These are phyloP conservation scores for Globisporangium abappressorium DNA, from an alignment of 352 stramenopile species.

Conservation along the genomic window DNA sequence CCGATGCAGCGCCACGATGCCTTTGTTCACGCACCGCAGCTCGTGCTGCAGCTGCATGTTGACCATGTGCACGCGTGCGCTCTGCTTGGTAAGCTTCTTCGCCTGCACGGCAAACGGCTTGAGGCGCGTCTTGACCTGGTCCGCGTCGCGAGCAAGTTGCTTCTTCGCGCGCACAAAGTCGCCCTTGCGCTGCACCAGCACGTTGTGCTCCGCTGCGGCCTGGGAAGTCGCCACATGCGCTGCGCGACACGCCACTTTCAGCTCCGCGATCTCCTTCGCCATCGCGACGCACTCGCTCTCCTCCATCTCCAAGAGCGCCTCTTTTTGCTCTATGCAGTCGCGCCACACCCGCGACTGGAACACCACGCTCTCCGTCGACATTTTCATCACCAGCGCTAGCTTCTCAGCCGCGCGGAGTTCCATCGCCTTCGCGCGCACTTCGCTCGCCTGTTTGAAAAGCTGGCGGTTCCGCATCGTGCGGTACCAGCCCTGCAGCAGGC, in stretches of 20 bases:
- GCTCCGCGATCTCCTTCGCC: constrained; percentile 46
- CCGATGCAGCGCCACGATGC: constrained; percentile 39
- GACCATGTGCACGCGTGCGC: constrained; percentile 36
- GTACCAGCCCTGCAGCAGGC: constrained; percentile 65
- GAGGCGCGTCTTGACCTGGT: constrained; percentile 48
- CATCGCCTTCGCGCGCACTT: constrained; percentile 22
- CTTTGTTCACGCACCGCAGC: constrained; percentile 30
- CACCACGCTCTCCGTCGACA: constrained; percentile 38
- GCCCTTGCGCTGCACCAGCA: constrained; percentile 34
- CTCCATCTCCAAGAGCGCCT: constrained; percentile 38
- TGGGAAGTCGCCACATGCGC: constrained; percentile 37
- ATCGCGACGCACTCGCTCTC: constrained; percentile 37
- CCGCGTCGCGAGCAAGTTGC: constrained; percentile 19
- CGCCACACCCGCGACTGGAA: constrained; percentile 74
- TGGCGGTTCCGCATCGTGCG: constrained; percentile 56
- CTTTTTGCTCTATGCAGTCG: constrained; percentile 52
- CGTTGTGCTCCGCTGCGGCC: constrained; percentile 31
- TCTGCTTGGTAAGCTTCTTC: constrained; percentile 56
- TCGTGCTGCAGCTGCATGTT: constrained; percentile 62
- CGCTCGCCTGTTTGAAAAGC: constrained; percentile 40
- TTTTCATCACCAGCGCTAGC: constrained; percentile 25
- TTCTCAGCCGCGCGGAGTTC: constrained; percentile 31
- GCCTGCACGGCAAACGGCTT: constrained; percentile 61
- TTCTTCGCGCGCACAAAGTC: constrained; percentile 30
- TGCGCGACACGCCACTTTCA: constrained; percentile 41